Percentiles rank a stretch among this genome's conserved stretches.
These are phyloP conservation scores for Aspergillus indologenus DNA, from an alignment of 495 filamentous ascomycete genomes.

Conservation along the genomic window DNA sequence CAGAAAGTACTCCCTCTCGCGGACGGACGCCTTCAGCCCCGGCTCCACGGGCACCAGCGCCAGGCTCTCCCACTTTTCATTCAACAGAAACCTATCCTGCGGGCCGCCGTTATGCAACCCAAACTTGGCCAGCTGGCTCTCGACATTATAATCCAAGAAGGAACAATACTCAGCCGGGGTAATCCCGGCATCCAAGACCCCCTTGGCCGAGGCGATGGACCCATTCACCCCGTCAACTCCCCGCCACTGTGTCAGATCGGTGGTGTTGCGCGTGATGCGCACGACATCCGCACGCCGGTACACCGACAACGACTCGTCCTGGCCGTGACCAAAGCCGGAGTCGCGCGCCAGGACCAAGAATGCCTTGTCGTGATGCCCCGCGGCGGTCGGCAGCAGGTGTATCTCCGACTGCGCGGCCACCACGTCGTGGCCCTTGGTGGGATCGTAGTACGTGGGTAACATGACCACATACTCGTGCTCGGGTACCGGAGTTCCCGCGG, in stretches of 20 bases:
- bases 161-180: slow-evolving; percentile 63
- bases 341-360: slow-evolving; percentile 73
- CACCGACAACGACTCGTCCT: slow-evolving; percentile 47
- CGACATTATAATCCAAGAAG: slow-evolving; percentile 73
- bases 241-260: slow-evolving; percentile 55
- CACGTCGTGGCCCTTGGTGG: slow-evolving; percentile 34
- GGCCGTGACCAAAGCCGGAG: slow-evolving; percentile 57
- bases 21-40: slow-evolving; percentile 19
- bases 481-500: slow-evolving; percentile 35
- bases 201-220: slow-evolving; percentile 51
- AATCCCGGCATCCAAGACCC: slow-evolving; percentile 55
- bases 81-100: slow-evolving; percentile 54
- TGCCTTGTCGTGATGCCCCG: slow-evolving; percentile 26
- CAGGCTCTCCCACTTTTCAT: slow-evolving; percentile 83
- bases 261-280: slow-evolving; percentile 57
- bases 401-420: slow-evolving; percentile 74
- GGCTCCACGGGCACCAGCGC: slow-evolving; percentile 60
- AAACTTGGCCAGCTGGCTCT: slow-evolving; percentile 64
- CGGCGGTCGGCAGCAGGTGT: slow-evolving; percentile 55
- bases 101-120: slow-evolving; percentile 65
- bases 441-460: slow-evolving; percentile 56
- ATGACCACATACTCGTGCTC: slow-evolving; percentile 66
- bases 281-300: slow-evolving; percentile 77
- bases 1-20: slow-evolving; percentile 62
- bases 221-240: slow-evolving; percentile 51